Base-by-base conservation (phyloP, 805 yeast species). In the Lipomyces japonicus region DNA sequence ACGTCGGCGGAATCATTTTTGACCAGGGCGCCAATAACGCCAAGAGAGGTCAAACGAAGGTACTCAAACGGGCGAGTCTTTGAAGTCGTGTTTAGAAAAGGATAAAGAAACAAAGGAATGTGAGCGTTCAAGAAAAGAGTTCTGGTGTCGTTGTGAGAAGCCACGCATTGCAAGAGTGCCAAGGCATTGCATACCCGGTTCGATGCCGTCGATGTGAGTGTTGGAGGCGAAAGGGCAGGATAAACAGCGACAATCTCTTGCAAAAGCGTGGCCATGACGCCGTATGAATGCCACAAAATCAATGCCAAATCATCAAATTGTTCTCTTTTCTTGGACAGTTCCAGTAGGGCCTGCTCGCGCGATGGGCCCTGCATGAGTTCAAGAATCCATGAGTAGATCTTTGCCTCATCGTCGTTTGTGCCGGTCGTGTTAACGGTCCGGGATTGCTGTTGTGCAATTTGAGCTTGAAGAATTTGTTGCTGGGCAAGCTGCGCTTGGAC, bases 1-100 rank as follows among this genome's bases (percentile, higher is more conserved):
- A 91, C 97, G 61, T 91, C 96, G 14, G 95, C 88, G 3, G 96
- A 86, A 64, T 91, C 98, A 67, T 90, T 91, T 62, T 93, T 91
- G 23, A 93, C 97, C 48, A 91, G 73, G 0, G 98, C 97, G 19
- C 98, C 98, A 65, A 91, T 86, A 4, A 91, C 98, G 35, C 98
- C 98, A 53, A 91, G 77, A 46, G 95, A 85, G 1, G 98, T 93
- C 57, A 91, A 76, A 57, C 97, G 76, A 62, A 91, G 76, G 66
- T 93, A 93, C 69, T 91, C 98, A 71, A 91, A 93, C 6, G 96
- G 86, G 58, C 96, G 76, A 59, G 88, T 90, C 65, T 90, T 84
- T 32, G 95, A 86, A 57, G 86, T 86, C 3, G 97, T 90, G 64
- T 89, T 88, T 64, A 91, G 76, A 63, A 91, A 91, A 26, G 98